Conservation (phyloP, 768 basidiomycete genomes). For the Mycena filopes region DNA sequence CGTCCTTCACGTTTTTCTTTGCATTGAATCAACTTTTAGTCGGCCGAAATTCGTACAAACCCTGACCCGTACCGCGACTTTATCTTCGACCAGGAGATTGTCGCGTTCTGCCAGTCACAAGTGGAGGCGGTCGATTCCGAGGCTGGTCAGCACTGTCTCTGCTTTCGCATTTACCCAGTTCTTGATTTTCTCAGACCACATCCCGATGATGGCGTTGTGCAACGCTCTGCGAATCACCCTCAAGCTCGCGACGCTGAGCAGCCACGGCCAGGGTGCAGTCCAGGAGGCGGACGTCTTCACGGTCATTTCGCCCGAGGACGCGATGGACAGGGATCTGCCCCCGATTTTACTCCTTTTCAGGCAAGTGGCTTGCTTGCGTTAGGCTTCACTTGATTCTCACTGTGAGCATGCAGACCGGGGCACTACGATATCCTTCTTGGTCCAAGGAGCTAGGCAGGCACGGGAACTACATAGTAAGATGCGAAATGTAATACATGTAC, state of each 20-base stretch:
- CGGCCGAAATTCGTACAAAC: slow-evolving; percentile 80
- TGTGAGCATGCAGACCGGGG: slow-evolving; percentile 69
- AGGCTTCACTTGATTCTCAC: slow-evolving; percentile 3
- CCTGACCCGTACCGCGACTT: slow-evolving; percentile 73
- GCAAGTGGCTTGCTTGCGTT: slow-evolving; percentile 50
- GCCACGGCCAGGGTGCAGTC: slow-evolving; percentile 62
- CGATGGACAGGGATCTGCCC: slow-evolving; percentile 57
- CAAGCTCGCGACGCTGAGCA: slow-evolving; percentile 63
- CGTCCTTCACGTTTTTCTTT: neutral
- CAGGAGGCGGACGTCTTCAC: slow-evolving; percentile 71
- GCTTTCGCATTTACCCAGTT: neutral
- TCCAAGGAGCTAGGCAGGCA: slow-evolving; percentile 1
- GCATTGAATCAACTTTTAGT: slow-evolving; percentile 42
- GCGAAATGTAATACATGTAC: neutral
- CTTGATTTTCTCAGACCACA: slow-evolving; percentile 16
- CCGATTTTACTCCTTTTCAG: slow-evolving; percentile 75
- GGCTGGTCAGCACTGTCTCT: slow-evolving; percentile 72
- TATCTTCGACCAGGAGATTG: slow-evolving; percentile 80
- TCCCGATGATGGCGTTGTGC: slow-evolving; percentile 35
- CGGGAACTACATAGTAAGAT: neutral
- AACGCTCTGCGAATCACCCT: slow-evolving; percentile 31
- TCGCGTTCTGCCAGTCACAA: slow-evolving; percentile 78
- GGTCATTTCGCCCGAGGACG: slow-evolving; percentile 45
- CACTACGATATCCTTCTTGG: slow-evolving; percentile 82
- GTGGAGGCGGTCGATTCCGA: slow-evolving; percentile 85